Evolutionary conservation across 2,329 filamentous ascomycete species (phyloP).

Genomic region (Aspergillus quadricinctus): DNA sequence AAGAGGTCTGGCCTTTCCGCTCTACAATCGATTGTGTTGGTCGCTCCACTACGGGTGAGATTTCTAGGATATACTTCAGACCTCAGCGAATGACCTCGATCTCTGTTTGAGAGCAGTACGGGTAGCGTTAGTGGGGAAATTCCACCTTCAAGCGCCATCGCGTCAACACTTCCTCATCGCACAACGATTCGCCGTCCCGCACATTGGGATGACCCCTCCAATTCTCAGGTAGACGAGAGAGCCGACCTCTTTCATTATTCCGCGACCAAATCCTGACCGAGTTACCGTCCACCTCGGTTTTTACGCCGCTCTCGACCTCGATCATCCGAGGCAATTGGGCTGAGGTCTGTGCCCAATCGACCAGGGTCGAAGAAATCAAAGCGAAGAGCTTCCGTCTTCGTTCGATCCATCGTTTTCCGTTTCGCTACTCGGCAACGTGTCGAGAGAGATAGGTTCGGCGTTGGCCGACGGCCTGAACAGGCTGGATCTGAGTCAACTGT

Average conservation of each 20-base stretch:
- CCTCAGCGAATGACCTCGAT: not conserved
- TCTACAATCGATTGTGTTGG: not conserved
- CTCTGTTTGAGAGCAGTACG: constrained; percentile 4
- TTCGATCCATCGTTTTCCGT: constrained; percentile 1
- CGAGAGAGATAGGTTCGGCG: constrained; percentile 42
- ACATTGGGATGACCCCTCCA: constrained; percentile 28
- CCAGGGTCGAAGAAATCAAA: constrained; percentile 10
- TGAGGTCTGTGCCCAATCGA: not conserved
- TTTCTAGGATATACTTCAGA: not conserved
- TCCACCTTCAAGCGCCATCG: constrained; percentile 10
- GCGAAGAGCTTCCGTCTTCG: constrained; percentile 6
- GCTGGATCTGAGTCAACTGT: constrained; percentile 45
- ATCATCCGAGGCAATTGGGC: not conserved
- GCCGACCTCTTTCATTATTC: not conserved
- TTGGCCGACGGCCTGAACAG: constrained; percentile 46
- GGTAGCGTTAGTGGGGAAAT: constrained; percentile 18
- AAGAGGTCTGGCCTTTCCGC: not conserved
- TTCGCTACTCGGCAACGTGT: constrained; percentile 39
- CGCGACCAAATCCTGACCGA: not conserved
- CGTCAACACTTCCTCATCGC: constrained; percentile 25
- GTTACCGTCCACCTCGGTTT: not conserved
- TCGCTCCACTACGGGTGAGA: not conserved
- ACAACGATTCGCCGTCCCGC: constrained; percentile 30
- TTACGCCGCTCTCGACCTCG: not conserved
- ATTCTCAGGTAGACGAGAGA: constrained; percentile 19